Conservation (phyloP, 1,139 yeast species). For the Waltiozyma sp. region DNA sequence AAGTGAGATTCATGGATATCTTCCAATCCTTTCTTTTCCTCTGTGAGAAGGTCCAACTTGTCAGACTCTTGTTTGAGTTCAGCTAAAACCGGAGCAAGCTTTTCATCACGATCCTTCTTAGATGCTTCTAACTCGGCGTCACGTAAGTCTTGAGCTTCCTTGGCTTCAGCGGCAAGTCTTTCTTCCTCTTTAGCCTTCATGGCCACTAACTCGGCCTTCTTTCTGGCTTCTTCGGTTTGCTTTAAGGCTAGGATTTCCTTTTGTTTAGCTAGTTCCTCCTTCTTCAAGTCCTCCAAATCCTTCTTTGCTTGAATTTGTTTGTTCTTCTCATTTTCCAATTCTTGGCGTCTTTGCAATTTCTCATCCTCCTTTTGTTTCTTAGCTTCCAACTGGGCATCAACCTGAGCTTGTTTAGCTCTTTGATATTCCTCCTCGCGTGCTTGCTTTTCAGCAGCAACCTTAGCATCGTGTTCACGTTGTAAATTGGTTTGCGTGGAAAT, state of each 20-base stretch:
- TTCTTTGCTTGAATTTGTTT: constrained; percentile 13
- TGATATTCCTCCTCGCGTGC: constrained; percentile 16
- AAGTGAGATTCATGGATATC: constrained; percentile 16
- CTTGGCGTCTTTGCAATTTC: constrained; percentile 23
- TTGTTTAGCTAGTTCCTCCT: constrained; percentile 17
- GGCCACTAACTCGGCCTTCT: constrained; percentile 14
- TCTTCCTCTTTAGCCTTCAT: constrained; percentile 14
- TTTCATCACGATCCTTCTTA: constrained; percentile 15
- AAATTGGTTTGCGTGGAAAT: constrained; percentile 59
- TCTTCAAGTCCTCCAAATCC: constrained; percentile 16
- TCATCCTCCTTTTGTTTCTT: constrained; percentile 24
- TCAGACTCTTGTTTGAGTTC: constrained; percentile 14
- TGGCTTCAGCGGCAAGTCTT: constrained; percentile 18
- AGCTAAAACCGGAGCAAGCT: constrained; percentile 17
- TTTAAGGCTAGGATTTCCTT: constrained; percentile 13
- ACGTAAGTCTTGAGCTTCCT: constrained; percentile 17
- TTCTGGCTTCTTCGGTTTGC: constrained; percentile 18
- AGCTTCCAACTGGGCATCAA: constrained; percentile 13
- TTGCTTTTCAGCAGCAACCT: constrained; percentile 21
- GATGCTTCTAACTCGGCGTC: constrained; percentile 17
- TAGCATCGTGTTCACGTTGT: constrained; percentile 63
- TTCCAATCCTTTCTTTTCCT: constrained; percentile 17
- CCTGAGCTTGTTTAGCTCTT: constrained; percentile 8
- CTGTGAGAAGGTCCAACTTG: constrained; percentile 13
- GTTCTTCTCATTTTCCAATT: constrained; percentile 16